Base-by-base conservation (phyloP, 768 basidiomycete species). In the Clitopilus hobsonii region DNA sequence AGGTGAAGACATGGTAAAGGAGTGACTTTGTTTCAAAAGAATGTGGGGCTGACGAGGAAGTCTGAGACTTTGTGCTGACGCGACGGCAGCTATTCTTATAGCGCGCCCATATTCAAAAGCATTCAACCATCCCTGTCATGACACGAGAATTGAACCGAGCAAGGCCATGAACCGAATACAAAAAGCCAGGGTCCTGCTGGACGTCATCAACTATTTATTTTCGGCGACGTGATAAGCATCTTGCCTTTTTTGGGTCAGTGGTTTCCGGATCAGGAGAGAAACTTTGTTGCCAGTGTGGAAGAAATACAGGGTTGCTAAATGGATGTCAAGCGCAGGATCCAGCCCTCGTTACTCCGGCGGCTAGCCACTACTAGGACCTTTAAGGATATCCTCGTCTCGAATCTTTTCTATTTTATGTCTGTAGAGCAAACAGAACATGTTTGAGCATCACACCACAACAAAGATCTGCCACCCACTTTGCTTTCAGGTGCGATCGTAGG, bases 321-420 rank as follows among this genome's bases (percentile, higher is more conserved):
- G n/a, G n/a, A n/a, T n/a, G n/a, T n/a, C n/a, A n/a, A n/a, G n/a
- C n/a, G n/a, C n/a, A n/a, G n/a, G n/a, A n/a, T n/a, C n/a, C n/a
- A n/a, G n/a, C n/a, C n/a, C n/a, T n/a, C n/a, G n/a, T n/a, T n/a
- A n/a, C n/a, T n/a, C n/a, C n/a, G n/a, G n/a, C n/a, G n/a, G n/a
- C n/a, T n/a, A n/a, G n/a, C 51, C 56, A 50, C 57, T 47, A n/a
- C 55, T 38, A 14, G 55, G 23, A 28, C 53, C 60, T 23, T 45
- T 49, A 47, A 74, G 77, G 50, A 83, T 67, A 61, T 85, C 84
- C 58, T 86, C 84, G 60, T 86, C 84, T 0, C 75, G 70, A 27
- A 83, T 67, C 16, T 66, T 60, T 30, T 63, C 60, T 29, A 82
- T 69, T 11, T 68, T 67, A 67, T 86, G 86, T 60, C 86, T 87